These are phyloP conservation scores for Talaromyces amestolkiae DNA, from an alignment of 2,329 filamentous ascomycete genomes.

Conservation along the genomic window DNA sequence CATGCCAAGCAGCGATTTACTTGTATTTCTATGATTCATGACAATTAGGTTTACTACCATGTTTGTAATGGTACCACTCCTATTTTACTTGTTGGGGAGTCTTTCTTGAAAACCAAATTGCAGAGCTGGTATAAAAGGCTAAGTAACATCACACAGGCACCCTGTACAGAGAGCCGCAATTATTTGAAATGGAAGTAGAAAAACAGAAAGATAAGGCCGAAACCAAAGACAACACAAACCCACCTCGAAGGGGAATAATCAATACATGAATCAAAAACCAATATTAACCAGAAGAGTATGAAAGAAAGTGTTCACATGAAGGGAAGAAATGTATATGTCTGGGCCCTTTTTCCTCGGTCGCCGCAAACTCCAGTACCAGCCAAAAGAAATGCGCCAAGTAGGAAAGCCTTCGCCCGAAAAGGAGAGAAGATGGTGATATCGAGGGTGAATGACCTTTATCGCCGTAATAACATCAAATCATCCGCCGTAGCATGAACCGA, in stretches of 20 bases:
- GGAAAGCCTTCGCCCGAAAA: neutral
- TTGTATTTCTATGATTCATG: neutral
- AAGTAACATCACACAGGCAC: slow-evolving; percentile 2
- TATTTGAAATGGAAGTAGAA: slow-evolving; percentile 10
- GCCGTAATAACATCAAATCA: slow-evolving; percentile 4
- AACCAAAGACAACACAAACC: neutral
- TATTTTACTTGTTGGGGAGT: neutral
- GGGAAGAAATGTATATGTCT: slow-evolving; percentile 14
- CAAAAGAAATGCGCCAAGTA: slow-evolving; percentile 9
- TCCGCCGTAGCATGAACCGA: slow-evolving; percentile 1
- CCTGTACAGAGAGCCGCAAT: slow-evolving; percentile 9
- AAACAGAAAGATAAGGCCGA: slow-evolving; percentile 1
- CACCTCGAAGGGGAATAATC: slow-evolving; percentile 17
- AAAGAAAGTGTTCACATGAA: slow-evolving; percentile 23
- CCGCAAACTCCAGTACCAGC: slow-evolving; percentile 9
- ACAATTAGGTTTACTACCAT: neutral
- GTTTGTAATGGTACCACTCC: neutral
- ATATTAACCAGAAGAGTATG: slow-evolving; percentile 21
- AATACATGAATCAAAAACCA: slow-evolving; percentile 25
- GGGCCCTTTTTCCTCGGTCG: neutral
- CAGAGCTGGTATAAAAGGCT: slow-evolving; percentile 8
- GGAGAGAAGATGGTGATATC: neutral
- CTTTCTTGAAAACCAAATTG: neutral
- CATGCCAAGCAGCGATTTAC: neutral
- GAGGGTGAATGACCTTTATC: neutral